These are phyloP conservation scores for Aspergillus viridinutans DNA, from an alignment of 2,329 filamentous ascomycete species.

Conservation along the genomic window DNA sequence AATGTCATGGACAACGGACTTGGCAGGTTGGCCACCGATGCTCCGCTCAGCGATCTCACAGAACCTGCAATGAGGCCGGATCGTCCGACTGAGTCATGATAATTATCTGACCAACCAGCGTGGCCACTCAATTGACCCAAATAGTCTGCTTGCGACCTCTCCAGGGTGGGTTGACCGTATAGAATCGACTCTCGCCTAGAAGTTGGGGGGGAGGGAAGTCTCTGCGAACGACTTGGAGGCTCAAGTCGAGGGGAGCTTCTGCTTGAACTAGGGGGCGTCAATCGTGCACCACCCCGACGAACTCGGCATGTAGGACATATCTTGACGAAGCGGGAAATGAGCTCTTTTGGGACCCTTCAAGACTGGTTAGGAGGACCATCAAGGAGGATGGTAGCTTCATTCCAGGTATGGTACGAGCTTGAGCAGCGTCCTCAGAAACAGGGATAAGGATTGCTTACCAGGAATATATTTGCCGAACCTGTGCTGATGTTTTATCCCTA, in stretches of 20 bases:
- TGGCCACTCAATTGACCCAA: conserved; percentile 25
- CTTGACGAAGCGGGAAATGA: conserved; percentile 50
- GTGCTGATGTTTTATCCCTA: conserved; percentile 51
- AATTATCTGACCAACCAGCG: conserved; percentile 26
- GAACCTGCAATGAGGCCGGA: conserved; percentile 15
- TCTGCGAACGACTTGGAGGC: conserved; percentile 29
- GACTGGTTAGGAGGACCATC: not conserved
- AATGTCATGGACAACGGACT: conserved; percentile 24
- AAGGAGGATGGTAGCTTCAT: not conserved
- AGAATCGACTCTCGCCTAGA: conserved; percentile 35
- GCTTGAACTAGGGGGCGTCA: conserved; percentile 40
- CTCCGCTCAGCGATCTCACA: conserved; percentile 21
- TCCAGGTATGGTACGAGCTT: not conserved
- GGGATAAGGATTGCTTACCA: conserved; percentile 36
- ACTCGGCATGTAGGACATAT: conserved; percentile 49
- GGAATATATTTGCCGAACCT: conserved; percentile 48
- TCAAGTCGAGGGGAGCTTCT: conserved; percentile 37
- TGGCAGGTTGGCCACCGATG: conserved; percentile 18
- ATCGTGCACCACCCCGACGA: conserved; percentile 40
- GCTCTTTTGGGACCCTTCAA: conserved; percentile 48
- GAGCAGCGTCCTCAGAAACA: not conserved
- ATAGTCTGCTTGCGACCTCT: conserved; percentile 28
- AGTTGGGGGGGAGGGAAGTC: conserved; percentile 34
- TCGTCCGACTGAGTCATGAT: conserved; percentile 21
- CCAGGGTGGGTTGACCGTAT: conserved; percentile 20